Conservation (phyloP, 306 rosid species). For the Astragalus glycyphyllos region DNA sequence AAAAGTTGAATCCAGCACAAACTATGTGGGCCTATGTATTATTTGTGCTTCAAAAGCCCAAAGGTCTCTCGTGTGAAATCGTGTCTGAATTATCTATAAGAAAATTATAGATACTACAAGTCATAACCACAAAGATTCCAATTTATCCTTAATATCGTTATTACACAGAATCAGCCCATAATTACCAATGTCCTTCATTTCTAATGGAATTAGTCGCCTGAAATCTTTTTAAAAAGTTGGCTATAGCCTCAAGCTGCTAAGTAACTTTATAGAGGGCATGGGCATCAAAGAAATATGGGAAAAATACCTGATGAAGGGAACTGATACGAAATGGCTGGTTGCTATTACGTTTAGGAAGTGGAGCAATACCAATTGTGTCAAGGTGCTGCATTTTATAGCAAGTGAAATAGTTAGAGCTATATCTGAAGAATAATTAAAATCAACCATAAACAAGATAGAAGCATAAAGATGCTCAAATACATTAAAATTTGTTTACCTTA, state of each 20-base stretch:
- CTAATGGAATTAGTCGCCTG: background rate
- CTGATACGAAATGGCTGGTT: constrained; percentile 89
- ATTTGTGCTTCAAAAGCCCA: too few species aligned
- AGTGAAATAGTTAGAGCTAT: constrained; percentile 5
- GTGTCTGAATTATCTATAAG: background rate
- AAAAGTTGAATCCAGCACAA: too few species aligned
- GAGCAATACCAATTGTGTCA: constrained; percentile 78
- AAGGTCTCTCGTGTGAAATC: background rate
- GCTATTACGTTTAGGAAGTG: constrained; percentile 89
- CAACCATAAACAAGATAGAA: constrained; percentile 22
- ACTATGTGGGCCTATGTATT: too few species aligned
- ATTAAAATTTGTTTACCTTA: constrained; percentile 59
- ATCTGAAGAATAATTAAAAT: constrained; percentile 12
- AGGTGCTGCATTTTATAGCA: constrained; percentile 67
- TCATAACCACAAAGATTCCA: background rate
- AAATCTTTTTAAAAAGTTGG: constrained; percentile 6
- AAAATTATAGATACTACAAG: background rate
- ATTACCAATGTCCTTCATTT: background rate
- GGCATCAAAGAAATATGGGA: constrained; percentile 1
- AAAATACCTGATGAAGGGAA: constrained; percentile 93
- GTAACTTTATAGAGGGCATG: background rate
- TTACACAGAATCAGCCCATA: background rate
- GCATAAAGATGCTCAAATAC: constrained; percentile 28
- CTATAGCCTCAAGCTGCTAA: background rate
- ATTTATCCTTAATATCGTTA: background rate